phyloP scores from a whole-genome alignment of 305 asterid species.

The Plantago lanceolata region DNA sequence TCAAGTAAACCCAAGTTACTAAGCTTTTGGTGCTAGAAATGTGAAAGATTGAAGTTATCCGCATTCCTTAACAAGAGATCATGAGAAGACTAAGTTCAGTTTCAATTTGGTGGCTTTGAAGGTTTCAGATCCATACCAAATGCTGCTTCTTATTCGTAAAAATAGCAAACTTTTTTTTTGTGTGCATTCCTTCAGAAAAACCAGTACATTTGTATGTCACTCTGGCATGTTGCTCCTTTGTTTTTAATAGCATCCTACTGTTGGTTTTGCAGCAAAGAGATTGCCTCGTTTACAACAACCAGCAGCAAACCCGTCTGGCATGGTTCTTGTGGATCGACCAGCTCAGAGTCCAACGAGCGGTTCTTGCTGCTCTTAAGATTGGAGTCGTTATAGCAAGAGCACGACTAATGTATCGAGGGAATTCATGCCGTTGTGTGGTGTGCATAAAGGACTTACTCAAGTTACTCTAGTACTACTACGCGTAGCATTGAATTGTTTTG shows the following conservation, averaged over 20 bases:
- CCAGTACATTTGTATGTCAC: neutral
- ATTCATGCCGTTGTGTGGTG: conserved; percentile 18
- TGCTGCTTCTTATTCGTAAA: too few relatives aligned
- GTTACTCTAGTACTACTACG: conserved; percentile 7
- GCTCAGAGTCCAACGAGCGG: conserved; percentile 43
- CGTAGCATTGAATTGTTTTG: conserved; percentile 25
- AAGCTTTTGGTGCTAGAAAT: too few relatives aligned
- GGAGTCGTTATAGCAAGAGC: neutral
- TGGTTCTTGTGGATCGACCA: conserved; percentile 75
- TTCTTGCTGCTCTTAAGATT: conserved; percentile 57
- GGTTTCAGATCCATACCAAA: too few relatives aligned
- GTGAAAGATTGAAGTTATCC: too few relatives aligned
- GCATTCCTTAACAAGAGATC: too few relatives aligned
- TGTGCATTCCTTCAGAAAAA: too few relatives aligned
- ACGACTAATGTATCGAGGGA: conserved; percentile 17
- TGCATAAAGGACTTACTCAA: conserved; percentile 23
- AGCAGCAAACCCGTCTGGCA: conserved; percentile 70
- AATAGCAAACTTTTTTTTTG: too few relatives aligned
- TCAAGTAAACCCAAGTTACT: too few relatives aligned
- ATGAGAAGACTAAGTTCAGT: too few relatives aligned
- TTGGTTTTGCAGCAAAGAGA: conserved; percentile 59
- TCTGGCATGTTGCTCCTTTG: neutral
- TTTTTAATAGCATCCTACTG: conserved; percentile 10
- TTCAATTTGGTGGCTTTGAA: too few relatives aligned
- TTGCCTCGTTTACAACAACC: conserved; percentile 77